Evolutionary conservation across 345 rosid genomes (phyloP).

Genomic region (Gossypium bickii): DNA sequence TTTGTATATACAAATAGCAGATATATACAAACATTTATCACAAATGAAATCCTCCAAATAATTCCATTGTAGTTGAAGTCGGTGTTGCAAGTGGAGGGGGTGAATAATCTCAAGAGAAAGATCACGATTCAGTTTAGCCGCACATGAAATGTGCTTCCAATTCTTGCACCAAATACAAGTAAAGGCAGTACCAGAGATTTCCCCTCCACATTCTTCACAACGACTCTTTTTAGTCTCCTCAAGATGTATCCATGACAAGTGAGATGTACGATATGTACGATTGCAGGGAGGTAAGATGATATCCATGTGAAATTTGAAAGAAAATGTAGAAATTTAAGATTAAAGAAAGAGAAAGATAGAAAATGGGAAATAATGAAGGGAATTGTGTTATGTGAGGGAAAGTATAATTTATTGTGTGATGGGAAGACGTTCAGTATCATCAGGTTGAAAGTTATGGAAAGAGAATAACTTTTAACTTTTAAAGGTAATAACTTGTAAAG

Average conservation of each 20-base stretch:
- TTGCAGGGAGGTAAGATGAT: no score
- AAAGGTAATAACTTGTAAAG: no score
- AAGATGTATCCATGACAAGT: neutral
- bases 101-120: neutral
- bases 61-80: neutral
- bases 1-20: neutral
- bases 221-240: neutral
- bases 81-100: constrained; percentile 1
- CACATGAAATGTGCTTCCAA: constrained; percentile 1
- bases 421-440: no score
- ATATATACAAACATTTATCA: constrained; percentile 3
- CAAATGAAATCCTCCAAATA: neutral
- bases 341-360: no score
- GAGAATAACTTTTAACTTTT: no score
- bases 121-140: neutral
- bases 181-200: neutral
- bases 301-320: no score
- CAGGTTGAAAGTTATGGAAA: no score
- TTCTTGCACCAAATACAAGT: neutral
- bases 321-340: no score
- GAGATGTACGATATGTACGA: no score
- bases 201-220: neutral
- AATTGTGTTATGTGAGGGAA: no score
- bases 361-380: no score
- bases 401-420: no score